A percentile compares a stretch with the other conserved stretches of the same genome.
Conservation (phyloP, 176 grass and related monocot species). For the Triticum urartu region DNA sequence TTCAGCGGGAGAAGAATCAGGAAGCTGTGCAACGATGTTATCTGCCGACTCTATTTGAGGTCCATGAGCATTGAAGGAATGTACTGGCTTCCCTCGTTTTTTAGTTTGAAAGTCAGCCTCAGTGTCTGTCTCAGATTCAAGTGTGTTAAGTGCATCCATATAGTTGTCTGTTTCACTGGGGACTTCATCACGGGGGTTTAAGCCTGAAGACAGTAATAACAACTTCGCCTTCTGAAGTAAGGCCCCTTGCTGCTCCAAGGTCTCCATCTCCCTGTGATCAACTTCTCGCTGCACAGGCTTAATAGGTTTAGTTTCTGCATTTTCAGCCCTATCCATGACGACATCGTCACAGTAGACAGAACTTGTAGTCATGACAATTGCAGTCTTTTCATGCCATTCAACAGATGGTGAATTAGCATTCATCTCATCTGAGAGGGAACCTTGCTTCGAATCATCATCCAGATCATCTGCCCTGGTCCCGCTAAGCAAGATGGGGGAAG, state of each 20-base stretch:
- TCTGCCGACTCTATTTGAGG: constrained; percentile 29
- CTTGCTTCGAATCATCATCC: constrained; percentile 39
- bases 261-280: constrained; percentile 24
- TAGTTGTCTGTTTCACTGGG: constrained; percentile 85
- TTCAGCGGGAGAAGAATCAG: constrained; percentile 31
- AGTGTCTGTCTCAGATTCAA: constrained; percentile 91
- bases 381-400: constrained; percentile 82
- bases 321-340: constrained; percentile 57
- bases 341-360: constrained; percentile 67
- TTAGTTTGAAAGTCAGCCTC: constrained; percentile 69
- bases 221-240: constrained; percentile 54
- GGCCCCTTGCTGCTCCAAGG: constrained; percentile 45
- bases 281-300: constrained; percentile 33
- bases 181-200: constrained; percentile 57
- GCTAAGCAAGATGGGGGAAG: constrained; percentile 28
- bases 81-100: constrained; percentile 33
- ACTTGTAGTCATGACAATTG: constrained; percentile 61
- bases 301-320: constrained; percentile 31
- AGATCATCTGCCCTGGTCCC: constrained; percentile 23
- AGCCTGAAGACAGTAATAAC: constrained; percentile 33
- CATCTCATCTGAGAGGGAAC: constrained; percentile 30
- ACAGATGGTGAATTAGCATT: constrained; percentile 50
- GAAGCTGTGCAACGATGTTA: constrained; percentile 35
- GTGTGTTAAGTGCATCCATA: constrained; percentile 85
- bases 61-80: constrained; percentile 28